Evolutionary conservation across 805 yeast genomes (phyloP).

Genomic region (Wickerhamiella cacticola): DNA sequence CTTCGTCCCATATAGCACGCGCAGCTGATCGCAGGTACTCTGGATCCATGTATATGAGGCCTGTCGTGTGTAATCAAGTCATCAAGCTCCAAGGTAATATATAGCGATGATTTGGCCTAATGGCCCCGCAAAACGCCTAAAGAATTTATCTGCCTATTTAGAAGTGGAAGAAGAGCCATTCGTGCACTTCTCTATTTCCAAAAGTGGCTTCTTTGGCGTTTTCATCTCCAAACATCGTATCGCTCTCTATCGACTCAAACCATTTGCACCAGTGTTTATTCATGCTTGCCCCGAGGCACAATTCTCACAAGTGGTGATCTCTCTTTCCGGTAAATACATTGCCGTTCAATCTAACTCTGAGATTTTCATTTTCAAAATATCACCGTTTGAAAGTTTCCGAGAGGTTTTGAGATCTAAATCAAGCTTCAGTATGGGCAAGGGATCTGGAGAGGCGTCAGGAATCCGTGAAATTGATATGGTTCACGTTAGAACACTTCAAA

Average conservation of each 20-base stretch:
- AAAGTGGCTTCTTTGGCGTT: slow-evolving; percentile 19
- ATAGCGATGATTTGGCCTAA: slow-evolving; percentile 25
- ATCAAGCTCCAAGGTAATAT: background rate
- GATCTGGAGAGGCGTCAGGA: slow-evolving; percentile 33
- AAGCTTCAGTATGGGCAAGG: slow-evolving; percentile 22
- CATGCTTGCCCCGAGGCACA: slow-evolving; percentile 3
- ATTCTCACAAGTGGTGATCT: background rate
- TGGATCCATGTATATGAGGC: background rate
- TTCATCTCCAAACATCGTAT: slow-evolving; percentile 17
- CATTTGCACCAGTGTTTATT: slow-evolving; percentile 20
- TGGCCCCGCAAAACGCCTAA: slow-evolving; percentile 17
- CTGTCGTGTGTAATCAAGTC: background rate
- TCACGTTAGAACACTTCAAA: slow-evolving; percentile 23
- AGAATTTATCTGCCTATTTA: background rate
- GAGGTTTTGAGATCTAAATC: slow-evolving; percentile 17
- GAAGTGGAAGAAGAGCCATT: slow-evolving; percentile 16
- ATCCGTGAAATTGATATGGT: slow-evolving; percentile 26
- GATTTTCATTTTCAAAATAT: slow-evolving; percentile 6
- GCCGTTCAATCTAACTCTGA: slow-evolving; percentile 1
- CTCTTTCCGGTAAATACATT: slow-evolving; percentile 5
- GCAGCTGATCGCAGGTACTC: slow-evolving; percentile 7
- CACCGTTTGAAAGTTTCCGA: slow-evolving; percentile 12
- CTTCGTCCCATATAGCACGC: background rate
- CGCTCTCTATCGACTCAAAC: slow-evolving; percentile 21
- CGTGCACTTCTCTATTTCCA: slow-evolving; percentile 18